phyloP scores from a whole-genome alignment of 2,329 filamentous ascomycete genomes.

The Colletotrichum tropicale region DNA sequence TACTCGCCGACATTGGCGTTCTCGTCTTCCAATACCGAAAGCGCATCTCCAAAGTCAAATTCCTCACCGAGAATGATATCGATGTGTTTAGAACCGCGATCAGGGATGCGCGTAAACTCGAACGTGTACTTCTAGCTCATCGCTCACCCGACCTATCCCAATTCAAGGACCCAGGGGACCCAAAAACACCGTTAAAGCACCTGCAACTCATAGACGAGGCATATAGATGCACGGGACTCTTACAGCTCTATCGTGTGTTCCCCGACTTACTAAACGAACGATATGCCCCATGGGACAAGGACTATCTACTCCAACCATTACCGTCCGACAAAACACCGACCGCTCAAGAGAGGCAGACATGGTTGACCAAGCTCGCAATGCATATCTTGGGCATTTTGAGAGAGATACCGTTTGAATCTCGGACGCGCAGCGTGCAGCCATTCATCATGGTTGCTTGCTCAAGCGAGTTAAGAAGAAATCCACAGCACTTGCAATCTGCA shows the following conservation, averaged over 20 bases:
- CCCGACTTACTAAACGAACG: constrained; percentile 24
- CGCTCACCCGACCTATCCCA: background rate
- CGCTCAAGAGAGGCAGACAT: constrained; percentile 12
- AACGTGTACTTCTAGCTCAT: constrained; percentile 13
- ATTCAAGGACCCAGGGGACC: constrained; percentile 21
- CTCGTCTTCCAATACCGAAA: constrained; percentile 24
- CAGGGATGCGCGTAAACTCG: constrained; percentile 19
- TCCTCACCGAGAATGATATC: constrained; percentile 23
- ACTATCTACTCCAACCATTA: background rate
- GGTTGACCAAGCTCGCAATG: constrained; percentile 23
- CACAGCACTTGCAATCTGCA: background rate
- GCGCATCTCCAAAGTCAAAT: constrained; percentile 18
- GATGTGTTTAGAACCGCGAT: constrained; percentile 18
- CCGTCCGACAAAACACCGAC: constrained; percentile 1
- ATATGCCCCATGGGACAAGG: constrained; percentile 16
- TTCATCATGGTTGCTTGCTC: constrained; percentile 21
- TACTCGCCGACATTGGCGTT: constrained; percentile 20
- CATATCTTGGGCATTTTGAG: constrained; percentile 19
- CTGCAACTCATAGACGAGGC: constrained; percentile 23
- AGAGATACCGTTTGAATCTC: constrained; percentile 14
- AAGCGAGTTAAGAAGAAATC: constrained; percentile 14
- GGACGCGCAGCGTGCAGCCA: constrained; percentile 9
- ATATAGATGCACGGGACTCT: constrained; percentile 18
- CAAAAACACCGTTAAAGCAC: constrained; percentile 18
- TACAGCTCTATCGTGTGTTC: constrained; percentile 27